Conservation (phyloP, 306 rosid species). For the Clitoria ternatea region DNA sequence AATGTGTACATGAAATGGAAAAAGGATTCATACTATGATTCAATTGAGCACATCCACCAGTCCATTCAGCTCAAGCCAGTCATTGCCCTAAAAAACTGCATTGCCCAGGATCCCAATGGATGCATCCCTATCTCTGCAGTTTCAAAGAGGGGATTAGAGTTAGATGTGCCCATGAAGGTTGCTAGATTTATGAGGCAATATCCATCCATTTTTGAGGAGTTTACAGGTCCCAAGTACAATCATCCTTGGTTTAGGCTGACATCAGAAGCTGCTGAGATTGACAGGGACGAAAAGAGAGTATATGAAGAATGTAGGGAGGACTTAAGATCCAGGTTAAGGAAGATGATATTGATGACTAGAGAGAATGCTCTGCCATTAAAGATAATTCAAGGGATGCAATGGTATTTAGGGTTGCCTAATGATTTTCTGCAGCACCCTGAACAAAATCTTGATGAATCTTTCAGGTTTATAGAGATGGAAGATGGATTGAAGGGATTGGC, state of each 20-base stretch:
- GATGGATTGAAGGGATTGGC: constrained; percentile 68
- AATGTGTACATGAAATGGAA: constrained; percentile 94
- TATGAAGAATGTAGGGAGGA: constrained; percentile 61
- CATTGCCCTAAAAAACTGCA: constrained; percentile 65
- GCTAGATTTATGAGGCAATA: constrained; percentile 72
- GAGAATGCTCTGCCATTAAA: constrained; percentile 66
- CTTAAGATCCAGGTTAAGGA: constrained; percentile 64
- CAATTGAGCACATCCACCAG: constrained; percentile 62
- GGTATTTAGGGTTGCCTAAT: constrained; percentile 88
- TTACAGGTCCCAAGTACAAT: constrained; percentile 59
- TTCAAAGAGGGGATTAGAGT: constrained; percentile 56
- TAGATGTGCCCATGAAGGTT: constrained; percentile 73
- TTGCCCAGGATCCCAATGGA: constrained; percentile 52
- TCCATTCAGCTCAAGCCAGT: constrained; percentile 68
- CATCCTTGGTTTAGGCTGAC: constrained; percentile 91
- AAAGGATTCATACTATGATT: constrained; percentile 68
- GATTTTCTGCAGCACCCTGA: constrained; percentile 51
- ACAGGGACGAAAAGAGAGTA: constrained; percentile 60
- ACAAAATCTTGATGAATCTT: constrained; percentile 60
- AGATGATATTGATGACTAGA: constrained; percentile 71
- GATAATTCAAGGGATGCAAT: constrained; percentile 78
- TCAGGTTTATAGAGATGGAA: constrained; percentile 71
- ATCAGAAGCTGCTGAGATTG: constrained; percentile 67
- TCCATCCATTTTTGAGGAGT: constrained; percentile 85
- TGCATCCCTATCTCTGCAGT: constrained; percentile 75